Evolutionary conservation across 2,329 filamentous ascomycete species (phyloP).

Genomic region (Trichoderma sp.): DNA sequence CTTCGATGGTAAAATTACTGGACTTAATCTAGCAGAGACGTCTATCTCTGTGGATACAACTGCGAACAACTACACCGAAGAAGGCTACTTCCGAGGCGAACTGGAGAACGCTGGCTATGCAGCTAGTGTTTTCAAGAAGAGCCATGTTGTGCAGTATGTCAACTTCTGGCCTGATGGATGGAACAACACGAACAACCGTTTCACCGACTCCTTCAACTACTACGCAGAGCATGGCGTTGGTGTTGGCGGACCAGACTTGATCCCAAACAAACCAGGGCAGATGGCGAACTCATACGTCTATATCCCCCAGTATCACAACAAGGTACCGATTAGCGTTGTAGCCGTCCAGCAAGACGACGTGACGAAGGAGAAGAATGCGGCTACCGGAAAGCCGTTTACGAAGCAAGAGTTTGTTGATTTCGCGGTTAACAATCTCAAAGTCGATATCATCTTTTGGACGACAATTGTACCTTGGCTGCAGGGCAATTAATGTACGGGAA

Average conservation of each 20-base stretch:
- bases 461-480: not conserved
- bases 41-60: constrained; percentile 19
- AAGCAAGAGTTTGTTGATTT: constrained; percentile 29
- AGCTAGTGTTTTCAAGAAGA: constrained; percentile 25
- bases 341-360: constrained; percentile 7
- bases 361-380: constrained; percentile 11
- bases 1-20: constrained; percentile 28
- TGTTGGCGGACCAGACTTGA: constrained; percentile 28
- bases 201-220: constrained; percentile 26
- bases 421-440: constrained; percentile 18
- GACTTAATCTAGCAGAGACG: constrained; percentile 30
- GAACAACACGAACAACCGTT: constrained; percentile 23
- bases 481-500: not conserved
- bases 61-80: constrained; percentile 24
- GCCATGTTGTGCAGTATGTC: constrained; percentile 30
- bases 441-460: constrained; percentile 11
- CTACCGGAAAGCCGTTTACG: constrained; percentile 24
- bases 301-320: constrained; percentile 17
- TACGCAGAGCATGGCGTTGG: constrained; percentile 26
- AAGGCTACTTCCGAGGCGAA: constrained; percentile 23
- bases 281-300: constrained; percentile 28
- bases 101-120: constrained; percentile 27
- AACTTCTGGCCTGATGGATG: constrained; percentile 31
- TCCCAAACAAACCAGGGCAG: constrained; percentile 23
- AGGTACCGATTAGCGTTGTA: constrained; percentile 3